These are phyloP conservation scores for Ambrosia artemisiifolia DNA, from an alignment of 129 eudicot genomes.

Conservation along the genomic window DNA sequence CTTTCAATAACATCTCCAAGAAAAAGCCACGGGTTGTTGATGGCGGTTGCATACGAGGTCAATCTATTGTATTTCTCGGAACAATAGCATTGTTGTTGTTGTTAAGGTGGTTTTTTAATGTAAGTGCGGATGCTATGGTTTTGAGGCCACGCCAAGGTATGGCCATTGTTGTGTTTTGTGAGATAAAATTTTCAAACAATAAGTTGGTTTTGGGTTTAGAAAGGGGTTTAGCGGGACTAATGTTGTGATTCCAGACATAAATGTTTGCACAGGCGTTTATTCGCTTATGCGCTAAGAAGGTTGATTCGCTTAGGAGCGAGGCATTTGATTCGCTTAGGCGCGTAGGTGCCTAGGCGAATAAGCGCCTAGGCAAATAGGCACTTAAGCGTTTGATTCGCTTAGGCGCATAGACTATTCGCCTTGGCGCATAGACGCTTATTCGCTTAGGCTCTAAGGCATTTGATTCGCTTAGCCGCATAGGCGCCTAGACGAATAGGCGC, in stretches of 20 bases:
- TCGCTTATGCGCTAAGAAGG: no score
- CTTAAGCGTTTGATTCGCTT: no score
- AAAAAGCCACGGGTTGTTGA: conserved; percentile 53
- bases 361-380: no score
- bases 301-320: no score
- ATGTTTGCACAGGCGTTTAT: no score
- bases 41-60: conserved; percentile 41
- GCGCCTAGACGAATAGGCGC: no score
- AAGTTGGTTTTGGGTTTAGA: conserved; percentile 38
- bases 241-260: conserved; percentile 58
- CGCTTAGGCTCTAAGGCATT: no score
- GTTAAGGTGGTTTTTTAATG: conserved; percentile 9
- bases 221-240: conserved; percentile 31
- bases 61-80: conserved; percentile 35
- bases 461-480: no score
- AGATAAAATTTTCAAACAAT: conserved; percentile 57
- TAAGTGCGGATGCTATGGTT: conserved; percentile 34
- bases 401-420: no score
- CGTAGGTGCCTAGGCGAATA: no score
- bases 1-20: conserved; percentile 47
- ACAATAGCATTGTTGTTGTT: background rate
- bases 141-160: conserved; percentile 76
- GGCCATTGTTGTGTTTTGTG: conserved; percentile 58
- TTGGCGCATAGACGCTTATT: no score
- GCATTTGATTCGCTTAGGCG: no score